A percentile compares a stretch with the other conserved stretches of the same genome.
phyloP scores from a whole-genome alignment of 1,284 basidiomycete species.

The Psilocybe mexicana region DNA sequence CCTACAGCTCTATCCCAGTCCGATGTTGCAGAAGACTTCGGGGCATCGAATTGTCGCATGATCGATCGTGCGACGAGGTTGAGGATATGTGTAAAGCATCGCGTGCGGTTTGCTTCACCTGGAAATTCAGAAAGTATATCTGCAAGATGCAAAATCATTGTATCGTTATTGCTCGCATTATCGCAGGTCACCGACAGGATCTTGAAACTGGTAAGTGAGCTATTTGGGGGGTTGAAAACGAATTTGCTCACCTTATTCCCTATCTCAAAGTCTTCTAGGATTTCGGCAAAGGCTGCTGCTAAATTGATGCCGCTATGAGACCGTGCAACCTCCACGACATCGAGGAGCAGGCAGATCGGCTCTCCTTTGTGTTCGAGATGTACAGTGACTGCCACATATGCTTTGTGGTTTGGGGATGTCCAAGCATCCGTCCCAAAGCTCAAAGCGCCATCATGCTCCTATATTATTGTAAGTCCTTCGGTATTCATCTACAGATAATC shows the following conservation, averaged over 20 bases:
- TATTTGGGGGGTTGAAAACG: too few species aligned
- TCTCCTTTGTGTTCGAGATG: conserved; percentile 8
- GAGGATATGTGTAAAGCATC: conserved; percentile 1
- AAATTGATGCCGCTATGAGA: too few species aligned
- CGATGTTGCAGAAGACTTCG: too few species aligned
- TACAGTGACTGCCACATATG: conserved; percentile 13
- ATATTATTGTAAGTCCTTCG: too few species aligned
- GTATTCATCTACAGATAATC: too few species aligned
- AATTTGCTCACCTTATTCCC: too few species aligned
- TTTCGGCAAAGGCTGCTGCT: too few species aligned
- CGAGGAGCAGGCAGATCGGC: too few species aligned
- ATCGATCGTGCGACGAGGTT: conserved; percentile 1
- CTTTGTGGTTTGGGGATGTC: conserved; percentile 10
- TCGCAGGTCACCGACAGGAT: conserved; percentile 15
- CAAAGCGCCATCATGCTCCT: conserved; percentile 17
- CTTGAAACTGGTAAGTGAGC: not conserved
- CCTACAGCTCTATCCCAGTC: too few species aligned
- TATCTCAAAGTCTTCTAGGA: too few species aligned
- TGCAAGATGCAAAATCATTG: conserved; percentile 5
- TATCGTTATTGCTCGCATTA: conserved; percentile 12
- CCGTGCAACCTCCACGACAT: too few species aligned
- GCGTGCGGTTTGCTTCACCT: conserved; percentile 2
- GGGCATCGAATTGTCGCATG: too few species aligned
- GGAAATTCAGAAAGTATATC: not conserved
- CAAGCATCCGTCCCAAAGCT: conserved; percentile 18